A percentile compares a stretch with the other conserved stretches of the same genome.
Conservation (phyloP, 108 stramenopile genomes). For the Cyclostephanos invisitatus region DNA sequence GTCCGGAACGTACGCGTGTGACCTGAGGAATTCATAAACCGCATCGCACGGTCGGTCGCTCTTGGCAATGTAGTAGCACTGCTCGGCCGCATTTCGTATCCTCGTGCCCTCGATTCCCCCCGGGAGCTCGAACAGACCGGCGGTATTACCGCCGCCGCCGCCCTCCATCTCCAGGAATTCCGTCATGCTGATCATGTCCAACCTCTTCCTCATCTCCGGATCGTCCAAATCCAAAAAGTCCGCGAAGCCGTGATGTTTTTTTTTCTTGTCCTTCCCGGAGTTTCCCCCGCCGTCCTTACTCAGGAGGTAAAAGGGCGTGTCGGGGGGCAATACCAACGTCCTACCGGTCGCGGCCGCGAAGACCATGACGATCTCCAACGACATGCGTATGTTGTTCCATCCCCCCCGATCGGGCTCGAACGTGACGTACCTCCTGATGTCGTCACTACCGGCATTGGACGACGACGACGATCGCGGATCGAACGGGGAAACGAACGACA, state of each 20-base stretch:
- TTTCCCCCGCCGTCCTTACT: constrained; percentile 41
- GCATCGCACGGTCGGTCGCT: constrained; percentile 30
- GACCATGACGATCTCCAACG: constrained; percentile 79
- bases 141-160: neutral
- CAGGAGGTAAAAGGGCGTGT: constrained; percentile 77
- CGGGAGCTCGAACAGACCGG: constrained; percentile 21
- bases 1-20: constrained; percentile 29
- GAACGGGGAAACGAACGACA: constrained; percentile 62
- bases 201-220: constrained; percentile 36
- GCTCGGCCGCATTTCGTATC: constrained; percentile 9
- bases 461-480: constrained; percentile 8
- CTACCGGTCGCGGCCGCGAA: constrained; percentile 83
- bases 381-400: constrained; percentile 87
- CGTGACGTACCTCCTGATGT: constrained; percentile 49
- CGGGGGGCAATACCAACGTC: constrained; percentile 87
- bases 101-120: constrained; percentile 15
- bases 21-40: constrained; percentile 29
- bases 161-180: constrained; percentile 61
- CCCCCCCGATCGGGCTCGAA: constrained; percentile 82
- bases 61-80: constrained; percentile 28
- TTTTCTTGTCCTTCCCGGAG: constrained; percentile 6
- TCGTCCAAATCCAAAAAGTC: constrained; percentile 51
- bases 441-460: neutral
- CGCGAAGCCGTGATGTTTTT: constrained; percentile 44
- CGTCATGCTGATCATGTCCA: constrained; percentile 60